Evolutionary conservation across 805 yeast genomes (phyloP).

Genomic region (Lachancea nothofagi): DNA sequence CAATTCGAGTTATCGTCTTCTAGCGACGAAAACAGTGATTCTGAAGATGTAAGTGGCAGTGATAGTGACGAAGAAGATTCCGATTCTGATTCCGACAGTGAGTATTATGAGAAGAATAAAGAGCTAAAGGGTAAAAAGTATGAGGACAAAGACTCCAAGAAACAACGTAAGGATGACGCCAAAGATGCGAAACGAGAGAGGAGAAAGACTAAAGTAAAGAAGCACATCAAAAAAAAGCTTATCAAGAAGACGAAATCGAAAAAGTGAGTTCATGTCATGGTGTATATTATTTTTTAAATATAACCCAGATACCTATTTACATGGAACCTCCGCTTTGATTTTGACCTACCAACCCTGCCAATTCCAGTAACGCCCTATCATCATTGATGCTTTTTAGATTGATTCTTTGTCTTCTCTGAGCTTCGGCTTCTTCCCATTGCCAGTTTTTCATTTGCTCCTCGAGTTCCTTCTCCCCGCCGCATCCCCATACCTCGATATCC

Average conservation of each 20-base stretch:
- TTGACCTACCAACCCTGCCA: constrained; percentile 64
- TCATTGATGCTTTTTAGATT: constrained; percentile 66
- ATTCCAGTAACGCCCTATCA: constrained; percentile 76
- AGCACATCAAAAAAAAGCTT: constrained; percentile 72
- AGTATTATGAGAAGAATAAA: constrained; percentile 34
- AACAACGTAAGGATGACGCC: constrained; percentile 66
- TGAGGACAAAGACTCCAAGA: constrained; percentile 74
- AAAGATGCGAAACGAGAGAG: constrained; percentile 75
- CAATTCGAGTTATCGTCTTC: constrained; percentile 19
- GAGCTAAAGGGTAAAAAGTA: constrained; percentile 64
- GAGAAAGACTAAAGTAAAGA: constrained; percentile 76
- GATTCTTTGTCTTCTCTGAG: constrained; percentile 66
- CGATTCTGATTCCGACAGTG: constrained; percentile 33
- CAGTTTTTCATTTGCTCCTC: constrained; percentile 70
- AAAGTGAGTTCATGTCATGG: constrained; percentile 20
- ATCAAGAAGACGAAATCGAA: constrained; percentile 49
- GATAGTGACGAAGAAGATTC: constrained; percentile 34
- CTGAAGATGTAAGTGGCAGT: constrained; percentile 28
- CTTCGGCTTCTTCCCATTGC: constrained; percentile 92
- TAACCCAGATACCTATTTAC: constrained; percentile 14
- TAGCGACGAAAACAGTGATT: constrained; percentile 29
- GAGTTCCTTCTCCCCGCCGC: constrained; percentile 73
- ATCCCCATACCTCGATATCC: constrained; percentile 88
- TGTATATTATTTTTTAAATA: not conserved
- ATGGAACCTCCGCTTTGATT: constrained; percentile 46